Base-by-base conservation (phyloP, 306 rosid species). In the Sophora flavescens region DNA sequence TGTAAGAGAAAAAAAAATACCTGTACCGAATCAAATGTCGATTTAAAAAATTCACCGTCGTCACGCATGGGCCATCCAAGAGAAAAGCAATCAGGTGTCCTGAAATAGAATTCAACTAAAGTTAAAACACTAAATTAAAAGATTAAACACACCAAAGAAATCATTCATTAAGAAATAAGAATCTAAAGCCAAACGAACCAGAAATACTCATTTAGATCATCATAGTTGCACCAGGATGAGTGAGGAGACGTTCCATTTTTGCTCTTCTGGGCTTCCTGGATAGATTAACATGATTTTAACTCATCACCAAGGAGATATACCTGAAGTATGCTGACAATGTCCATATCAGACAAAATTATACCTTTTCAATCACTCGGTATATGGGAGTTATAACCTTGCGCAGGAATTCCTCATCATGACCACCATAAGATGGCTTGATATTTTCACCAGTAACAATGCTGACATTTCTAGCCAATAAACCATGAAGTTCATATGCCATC, bases 31-130 rank as follows among this genome's bases (percentile, higher is more conserved):
- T 84, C 86, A 72, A 88, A 86, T 72, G 98, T 92, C 50, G 97
- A 85, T 87, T 88, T 94, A 81, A 94, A 94, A 89, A 94, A 94
- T 30, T 88, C 94, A 52, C 93, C 98, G 82, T 93, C 98, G 59
- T 93, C 98, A 57, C 98, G 96, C 98, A 93, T 93, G 44, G 98
- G 98, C 98, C 98, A 93, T 71, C 98, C 98, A 38, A n/a, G n/a
- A n/a, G n/a, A n/a, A n/a, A n/a, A n/a, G n/a, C n/a, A n/a, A 82
- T 89, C 89, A 77, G 98, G 71, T 36, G 93, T 87, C 98, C 98
- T 93, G 64, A 33, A 64, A 64, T 51, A 60, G 28, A 78, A 70
- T 65, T 65, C 16, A 52, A 74, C 26, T 42, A 61, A 51, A 73
- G 75, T 67, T 69, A 62, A 44, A 81, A 41, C 74, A 58, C 45